phyloP scores from a whole-genome alignment of 805 yeast genomes.

The Starmerella khaoyaiensis region DNA sequence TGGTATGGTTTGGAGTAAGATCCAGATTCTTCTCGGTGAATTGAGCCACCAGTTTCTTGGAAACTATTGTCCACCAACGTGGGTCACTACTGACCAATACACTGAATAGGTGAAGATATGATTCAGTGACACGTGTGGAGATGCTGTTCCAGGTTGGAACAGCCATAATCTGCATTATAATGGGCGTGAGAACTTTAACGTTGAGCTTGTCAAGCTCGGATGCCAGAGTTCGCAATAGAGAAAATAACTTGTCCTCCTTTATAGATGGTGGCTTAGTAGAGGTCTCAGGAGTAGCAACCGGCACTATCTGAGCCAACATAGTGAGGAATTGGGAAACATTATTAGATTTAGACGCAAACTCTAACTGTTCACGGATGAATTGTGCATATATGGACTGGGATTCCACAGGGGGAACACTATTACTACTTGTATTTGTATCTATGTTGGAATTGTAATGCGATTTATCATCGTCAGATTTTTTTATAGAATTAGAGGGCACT shows the following conservation, averaged over 20 bases:
- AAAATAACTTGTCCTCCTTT: slow-evolving; percentile 34
- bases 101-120: slow-evolving; percentile 57
- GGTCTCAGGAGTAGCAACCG: slow-evolving; percentile 1
- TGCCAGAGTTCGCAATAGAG: slow-evolving; percentile 46
- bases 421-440: slow-evolving; percentile 9
- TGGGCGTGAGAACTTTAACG: slow-evolving; percentile 32
- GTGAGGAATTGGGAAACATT: background rate
- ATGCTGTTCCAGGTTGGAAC: slow-evolving; percentile 45
- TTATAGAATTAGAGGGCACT: slow-evolving; percentile 3
- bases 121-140: slow-evolving; percentile 34
- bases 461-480: slow-evolving; percentile 2
- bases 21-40: slow-evolving; percentile 31
- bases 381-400: slow-evolving; percentile 8
- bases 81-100: slow-evolving; percentile 78
- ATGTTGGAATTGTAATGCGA: slow-evolving; percentile 6
- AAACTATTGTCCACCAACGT: slow-evolving; percentile 80
- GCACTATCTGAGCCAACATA: slow-evolving; percentile 1
- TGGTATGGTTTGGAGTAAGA: slow-evolving; percentile 44
- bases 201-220: slow-evolving; percentile 59
- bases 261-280: slow-evolving; percentile 2
- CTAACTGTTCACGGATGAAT: slow-evolving; percentile 11
- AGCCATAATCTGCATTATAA: slow-evolving; percentile 50
- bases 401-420: background rate
- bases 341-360: slow-evolving; percentile 2
- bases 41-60: slow-evolving; percentile 49